Evolutionary conservation across 805 yeast species (phyloP), one percentile per base, ranked within the genome.

Genomic region (Ogataea minuta): DNA sequence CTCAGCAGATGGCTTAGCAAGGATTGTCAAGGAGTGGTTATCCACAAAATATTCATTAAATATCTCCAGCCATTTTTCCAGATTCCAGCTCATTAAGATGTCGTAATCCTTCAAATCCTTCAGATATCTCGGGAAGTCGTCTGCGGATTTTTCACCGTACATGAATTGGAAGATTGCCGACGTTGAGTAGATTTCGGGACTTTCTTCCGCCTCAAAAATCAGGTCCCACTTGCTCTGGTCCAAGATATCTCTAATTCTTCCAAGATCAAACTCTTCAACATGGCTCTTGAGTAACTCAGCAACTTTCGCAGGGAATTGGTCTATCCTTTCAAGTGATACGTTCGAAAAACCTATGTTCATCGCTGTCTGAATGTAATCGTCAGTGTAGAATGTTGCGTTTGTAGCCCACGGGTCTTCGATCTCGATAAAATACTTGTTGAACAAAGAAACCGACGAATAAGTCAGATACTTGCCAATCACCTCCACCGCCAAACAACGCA

Each of bases 351-450:
- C 66, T 30, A 81, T 57, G 46, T 75, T 74, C 14, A 84, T 63
- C n/a, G 77, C 77, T 0, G 84, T 74, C 44, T 75, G 70, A 36
- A 76, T 60, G 56, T 73, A 90, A 55, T 86, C 91, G 48, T 87
- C 95, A 1, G 91, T 81, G 54, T 79, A 77, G 49, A 71, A 80
- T 20, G 73, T 79, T 4, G 84, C 69, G 21, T 79, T 79, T 10
- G 87, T 80, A 1, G 96, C 91, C 36, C 79, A 63, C 1, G 98
- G 96, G 33, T 85, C 78, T 19, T 79, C 86, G 33, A 84, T 75
- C 54, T 91, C 97, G 15, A 90, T 86, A 45, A 93, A 69, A 42
- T 73, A 62, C 52, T 77, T 78, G 47, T 78, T 77, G 44, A 93
- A 73, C 17, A 88, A 69, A 2, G 97, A 84, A 31, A 87, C 77